Evolutionary conservation across 352 stramenopile species (phyloP).

Genomic region (Pythium apleroticum): DNA sequence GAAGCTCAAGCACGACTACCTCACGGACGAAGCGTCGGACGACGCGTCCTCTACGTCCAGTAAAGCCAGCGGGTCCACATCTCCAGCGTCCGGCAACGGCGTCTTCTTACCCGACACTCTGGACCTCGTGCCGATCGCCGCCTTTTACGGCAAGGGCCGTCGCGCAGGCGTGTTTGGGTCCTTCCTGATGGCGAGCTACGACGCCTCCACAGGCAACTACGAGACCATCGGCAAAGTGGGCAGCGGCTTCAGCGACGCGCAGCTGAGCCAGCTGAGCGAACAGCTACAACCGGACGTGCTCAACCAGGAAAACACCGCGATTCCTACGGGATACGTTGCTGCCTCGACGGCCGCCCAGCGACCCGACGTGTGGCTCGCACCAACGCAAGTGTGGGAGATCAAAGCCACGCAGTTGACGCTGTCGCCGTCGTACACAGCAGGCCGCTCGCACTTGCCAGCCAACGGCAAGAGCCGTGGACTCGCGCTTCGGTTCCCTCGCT

Average conservation of each 20-base stretch:
- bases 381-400: constrained; percentile 97
- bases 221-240: constrained; percentile 94
- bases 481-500: constrained; percentile 98
- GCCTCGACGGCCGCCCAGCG: constrained; percentile 24
- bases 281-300: constrained; percentile 35
- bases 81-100: constrained; percentile 30
- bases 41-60: not conserved
- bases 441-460: constrained; percentile 26
- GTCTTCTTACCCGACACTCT: constrained; percentile 87
- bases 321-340: constrained; percentile 17
- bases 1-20: constrained; percentile 84
- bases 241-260: constrained; percentile 98
- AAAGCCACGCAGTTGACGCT: constrained; percentile 97
- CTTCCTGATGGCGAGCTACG: constrained; percentile 97
- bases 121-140: constrained; percentile 98
- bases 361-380: constrained; percentile 94
- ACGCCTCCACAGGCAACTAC: constrained; percentile 92
- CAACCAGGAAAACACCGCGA: not conserved
- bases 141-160: constrained; percentile 95
- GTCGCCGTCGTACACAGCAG: constrained; percentile 94
- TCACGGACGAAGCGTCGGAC: constrained; percentile 29
- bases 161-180: constrained; percentile 95
- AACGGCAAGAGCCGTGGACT: constrained; percentile 73
- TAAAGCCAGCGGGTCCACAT: constrained; percentile 1
- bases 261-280: constrained; percentile 71